Evolutionary conservation across 306 rosid species (phyloP).

Genomic region (Rubus parviflorus): DNA sequence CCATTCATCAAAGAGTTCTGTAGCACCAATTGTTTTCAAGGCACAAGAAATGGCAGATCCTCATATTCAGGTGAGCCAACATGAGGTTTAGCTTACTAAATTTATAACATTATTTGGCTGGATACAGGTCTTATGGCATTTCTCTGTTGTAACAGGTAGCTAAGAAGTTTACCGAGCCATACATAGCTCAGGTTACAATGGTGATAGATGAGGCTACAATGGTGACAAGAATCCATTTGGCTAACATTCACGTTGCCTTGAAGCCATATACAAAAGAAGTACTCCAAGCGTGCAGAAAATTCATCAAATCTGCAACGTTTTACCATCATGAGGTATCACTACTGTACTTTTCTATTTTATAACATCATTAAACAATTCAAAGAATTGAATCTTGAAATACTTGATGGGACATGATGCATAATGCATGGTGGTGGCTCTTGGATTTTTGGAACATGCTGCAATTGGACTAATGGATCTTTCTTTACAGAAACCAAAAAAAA

Average conservation of each 20-base stretch:
- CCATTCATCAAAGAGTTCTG: slow-evolving; percentile 28
- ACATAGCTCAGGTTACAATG: slow-evolving; percentile 18
- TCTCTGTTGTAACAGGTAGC: slow-evolving; percentile 32
- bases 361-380: neutral
- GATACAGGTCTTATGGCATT: slow-evolving; percentile 1
- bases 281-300: slow-evolving; percentile 9
- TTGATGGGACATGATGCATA: too few species aligned
- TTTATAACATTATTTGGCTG: slow-evolving; percentile 10
- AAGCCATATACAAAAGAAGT: slow-evolving; percentile 8
- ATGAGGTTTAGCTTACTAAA: neutral
- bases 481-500: neutral
- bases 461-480: neutral
- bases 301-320: slow-evolving; percentile 23
- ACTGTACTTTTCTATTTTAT: neutral
- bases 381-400: neutral
- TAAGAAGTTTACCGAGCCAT: slow-evolving; percentile 21
- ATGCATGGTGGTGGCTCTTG: neutral
- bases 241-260: slow-evolving; percentile 15
- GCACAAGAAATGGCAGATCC: slow-evolving; percentile 14
- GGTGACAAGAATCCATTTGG: slow-evolving; percentile 28
- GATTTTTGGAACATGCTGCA: neutral
- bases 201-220: slow-evolving; percentile 16
- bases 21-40: slow-evolving; percentile 26
- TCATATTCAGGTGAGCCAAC: slow-evolving; percentile 29
- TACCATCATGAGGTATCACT: slow-evolving; percentile 42